Conservation (phyloP, 176 grass and related monocot species). For the Musa schizocarpa region DNA sequence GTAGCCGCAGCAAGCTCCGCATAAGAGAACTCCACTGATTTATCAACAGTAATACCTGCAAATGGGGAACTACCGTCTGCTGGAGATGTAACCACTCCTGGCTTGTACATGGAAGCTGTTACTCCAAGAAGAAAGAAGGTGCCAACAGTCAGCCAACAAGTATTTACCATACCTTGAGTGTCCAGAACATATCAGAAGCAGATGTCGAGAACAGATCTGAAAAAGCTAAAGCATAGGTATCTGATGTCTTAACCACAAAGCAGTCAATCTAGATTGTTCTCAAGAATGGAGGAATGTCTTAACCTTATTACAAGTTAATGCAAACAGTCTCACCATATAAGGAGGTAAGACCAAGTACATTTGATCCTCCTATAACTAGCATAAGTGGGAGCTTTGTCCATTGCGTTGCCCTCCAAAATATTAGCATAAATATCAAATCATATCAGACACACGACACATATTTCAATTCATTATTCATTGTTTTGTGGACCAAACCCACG, state of each 20-base stretch:
- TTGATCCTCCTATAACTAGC: no score
- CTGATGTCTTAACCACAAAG: neutral
- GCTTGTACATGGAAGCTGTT: constrained; percentile 9
- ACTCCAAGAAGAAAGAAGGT: constrained; percentile 3
- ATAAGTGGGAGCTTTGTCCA: no score
- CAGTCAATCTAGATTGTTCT: neutral
- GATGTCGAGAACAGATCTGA: neutral
- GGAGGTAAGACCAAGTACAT: neutral
- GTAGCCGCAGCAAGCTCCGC: constrained; percentile 81
- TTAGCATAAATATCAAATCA: neutral
- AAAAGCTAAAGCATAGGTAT: neutral
- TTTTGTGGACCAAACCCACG: no score
- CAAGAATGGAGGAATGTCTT: no score
- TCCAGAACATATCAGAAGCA: neutral
- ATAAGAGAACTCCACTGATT: constrained; percentile 88
- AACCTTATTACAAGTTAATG: neutral
- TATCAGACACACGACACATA: no score
- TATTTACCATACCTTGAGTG: no score
- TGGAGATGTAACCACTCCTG: constrained; percentile 15
- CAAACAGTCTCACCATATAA: neutral
- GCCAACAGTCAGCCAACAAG: neutral
- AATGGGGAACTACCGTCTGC: constrained; percentile 19
- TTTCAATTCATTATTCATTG: no score
- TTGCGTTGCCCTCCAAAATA: no score
- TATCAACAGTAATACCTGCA: constrained; percentile 66